Conservation (phyloP, 1,284 basidiomycete genomes). For the Puccinia triticina region DNA sequence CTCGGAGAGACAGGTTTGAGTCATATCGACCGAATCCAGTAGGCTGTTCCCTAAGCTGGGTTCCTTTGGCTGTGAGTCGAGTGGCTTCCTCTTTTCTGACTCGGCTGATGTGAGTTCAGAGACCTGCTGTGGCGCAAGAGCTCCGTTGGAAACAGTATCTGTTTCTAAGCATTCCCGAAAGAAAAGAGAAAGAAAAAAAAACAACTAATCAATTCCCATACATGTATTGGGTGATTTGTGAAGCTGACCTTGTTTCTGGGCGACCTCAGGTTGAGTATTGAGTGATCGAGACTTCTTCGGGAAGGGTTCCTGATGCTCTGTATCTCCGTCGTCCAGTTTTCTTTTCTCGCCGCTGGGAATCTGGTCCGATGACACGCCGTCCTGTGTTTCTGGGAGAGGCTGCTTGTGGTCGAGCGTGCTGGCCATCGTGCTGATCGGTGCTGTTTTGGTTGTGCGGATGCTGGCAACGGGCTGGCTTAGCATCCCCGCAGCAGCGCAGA, state of each 20-base stretch:
- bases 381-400: not conserved
- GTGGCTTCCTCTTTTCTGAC: not conserved
- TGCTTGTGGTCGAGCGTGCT: not conserved
- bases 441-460: not conserved
- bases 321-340: not conserved
- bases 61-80: not conserved
- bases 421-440: not conserved
- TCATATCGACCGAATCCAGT: slow-evolving; percentile 41
- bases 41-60: slow-evolving; percentile 6
- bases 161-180: too few species aligned
- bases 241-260: slow-evolving; percentile 5
- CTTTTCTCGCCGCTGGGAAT: not conserved
- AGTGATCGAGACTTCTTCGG: slow-evolving; percentile 12
- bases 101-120: not conserved
- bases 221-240: not conserved
- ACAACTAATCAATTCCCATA: too few species aligned
- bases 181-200: too few species aligned
- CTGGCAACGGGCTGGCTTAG: not conserved
- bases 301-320: not conserved
- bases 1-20: slow-evolving; percentile 34
- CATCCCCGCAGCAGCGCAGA: too few species aligned
- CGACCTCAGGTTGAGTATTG: not conserved
- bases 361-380: not conserved
- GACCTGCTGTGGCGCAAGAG: not conserved
- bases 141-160: too few species aligned